Evolutionary conservation across 345 rosid genomes (phyloP), one percentile per base, ranked within the genome.

Genomic region (Lepidium africanum): DNA sequence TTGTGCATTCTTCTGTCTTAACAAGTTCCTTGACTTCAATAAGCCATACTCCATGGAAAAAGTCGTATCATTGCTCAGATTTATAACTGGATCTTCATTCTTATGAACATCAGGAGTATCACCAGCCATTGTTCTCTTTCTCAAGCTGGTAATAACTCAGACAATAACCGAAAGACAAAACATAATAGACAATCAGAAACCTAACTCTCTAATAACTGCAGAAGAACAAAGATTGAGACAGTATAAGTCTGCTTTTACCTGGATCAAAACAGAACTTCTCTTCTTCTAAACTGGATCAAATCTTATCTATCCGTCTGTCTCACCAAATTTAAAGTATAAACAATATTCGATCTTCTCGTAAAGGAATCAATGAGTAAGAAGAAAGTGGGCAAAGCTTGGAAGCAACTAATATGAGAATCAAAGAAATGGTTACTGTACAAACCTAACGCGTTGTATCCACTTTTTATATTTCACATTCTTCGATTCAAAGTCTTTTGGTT

Each of bases 61-160:
- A 30, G n/a, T n/a, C n/a, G n/a, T n/a, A n/a, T n/a, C n/a, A n/a
- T n/a, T n/a, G n/a, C n/a, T n/a, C n/a, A n/a, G n/a, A n/a, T n/a
- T n/a, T n/a, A n/a, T n/a, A n/a, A 30, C 33, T 30, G 33, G 33
- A 30, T 30, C 33, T 30, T 30, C 7, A 30, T 30, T 30, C 33
- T 6, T 80, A 67, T 42, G 74, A 70, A 75, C 47, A 57, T 65
- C 65, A 15, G 19, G 65, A 70, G 69, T 59, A 41, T 52, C 16
- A 53, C 63, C 73, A 49, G 78, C 89, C 97, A 87, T 88, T 46
- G 25, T 74, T 11, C 14, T 47, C 61, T 33, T 9, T 58, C 38
- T 57, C 2, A 25, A 25, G 3, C 27, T 3, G 27, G 27, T 25
- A 25, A 25, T 25, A 25, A 25, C 27, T 59, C 38, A 6, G 11